Base-by-base conservation (phyloP, 2,329 filamentous ascomycete genomes). In the Fusarium sp. region DNA sequence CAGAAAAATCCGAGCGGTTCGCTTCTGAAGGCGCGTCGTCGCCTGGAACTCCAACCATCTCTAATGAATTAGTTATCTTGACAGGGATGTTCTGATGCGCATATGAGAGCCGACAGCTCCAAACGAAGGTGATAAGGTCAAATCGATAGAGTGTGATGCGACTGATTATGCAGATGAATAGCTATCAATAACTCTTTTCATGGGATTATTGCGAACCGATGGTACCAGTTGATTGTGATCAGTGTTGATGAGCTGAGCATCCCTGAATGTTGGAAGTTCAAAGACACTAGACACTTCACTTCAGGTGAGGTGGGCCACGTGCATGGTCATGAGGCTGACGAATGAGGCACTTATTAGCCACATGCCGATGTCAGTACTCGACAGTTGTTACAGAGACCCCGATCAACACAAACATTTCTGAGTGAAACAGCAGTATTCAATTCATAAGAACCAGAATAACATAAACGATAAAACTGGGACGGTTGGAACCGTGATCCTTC, bases 231-330 rank as follows among this genome's bases (percentile, higher is more conserved):
- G 54, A 21, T n/a, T 38, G 41, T 21, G 12, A 46, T 35, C 44
- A 44, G 26, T 42, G 37, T 39, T 48, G 46, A 39, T 50, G 33
- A 56, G 31, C 37, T 56, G 24, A 57, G 23, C 42, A 69, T 68
- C 66, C 67, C 67, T 68, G 57, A 31, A 58, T 53, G 67, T 46
- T 59, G 52, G 44, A 53, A 41, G 46, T 64, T 54, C 50, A 41
- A 49, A 59, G 61, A 53, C 46, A 49, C 31, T 49, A 24, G 29
- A n/a, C 33, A 43, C 33, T 50, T 39, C 13, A 49, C 48, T 43
- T 31, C 62, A 48, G 44, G 28, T 28, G 50, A 59, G 38, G 62
- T 63, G 62, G 57, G 49, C 67, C 67, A 69, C 67, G 67, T 69
- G 67, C 57, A 56, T 55, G 37, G 48, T 47, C 49, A 47, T 52